Conservation (phyloP, 768 basidiomycete genomes). For the Rhodosporidiobolus odoratus region DNA sequence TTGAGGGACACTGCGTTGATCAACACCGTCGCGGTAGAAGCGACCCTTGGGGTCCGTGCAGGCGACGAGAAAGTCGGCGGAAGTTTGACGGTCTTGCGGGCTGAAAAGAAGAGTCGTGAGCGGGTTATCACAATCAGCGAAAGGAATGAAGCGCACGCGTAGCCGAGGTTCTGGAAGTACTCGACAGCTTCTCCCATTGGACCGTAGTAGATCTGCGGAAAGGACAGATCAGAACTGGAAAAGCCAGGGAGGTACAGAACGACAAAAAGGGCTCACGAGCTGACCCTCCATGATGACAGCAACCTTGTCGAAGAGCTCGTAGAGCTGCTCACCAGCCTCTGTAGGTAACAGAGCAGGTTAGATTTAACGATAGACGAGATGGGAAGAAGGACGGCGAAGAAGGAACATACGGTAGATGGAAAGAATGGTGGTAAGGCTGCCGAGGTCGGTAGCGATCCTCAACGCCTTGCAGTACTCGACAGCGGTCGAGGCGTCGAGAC, state of each 20-base stretch:
- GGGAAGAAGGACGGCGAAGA: neutral
- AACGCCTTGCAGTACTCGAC: conserved; percentile 74
- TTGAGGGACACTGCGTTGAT: conserved; percentile 48
- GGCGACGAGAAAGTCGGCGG: conserved; percentile 47
- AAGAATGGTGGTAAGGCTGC: conserved; percentile 49
- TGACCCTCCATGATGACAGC: conserved; percentile 61
- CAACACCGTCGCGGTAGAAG: conserved; percentile 44
- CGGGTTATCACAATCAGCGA: neutral
- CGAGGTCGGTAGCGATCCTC: conserved; percentile 72
- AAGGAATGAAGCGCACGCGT: conserved; percentile 43
- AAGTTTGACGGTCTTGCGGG: conserved; percentile 45
- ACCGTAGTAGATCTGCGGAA: conserved; percentile 74
- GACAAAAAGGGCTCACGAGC: no score
- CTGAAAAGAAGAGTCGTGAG: neutral
- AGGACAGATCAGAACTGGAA: conserved; percentile 45
- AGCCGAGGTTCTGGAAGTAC: conserved; percentile 65
- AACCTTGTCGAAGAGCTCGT: conserved; percentile 69
- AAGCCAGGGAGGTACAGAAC: conserved; percentile 68
- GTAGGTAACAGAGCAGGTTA: neutral
- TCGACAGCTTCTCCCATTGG: conserved; percentile 60
- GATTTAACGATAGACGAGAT: no score
- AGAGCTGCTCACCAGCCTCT: conserved; percentile 43
- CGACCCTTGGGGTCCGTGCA: conserved; percentile 67
- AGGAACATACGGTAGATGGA: conserved; percentile 46
- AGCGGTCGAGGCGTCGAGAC: conserved; percentile 71